Base-by-base conservation (phyloP, 169 alveolate species). In the Toxoplasma gondii region DNA sequence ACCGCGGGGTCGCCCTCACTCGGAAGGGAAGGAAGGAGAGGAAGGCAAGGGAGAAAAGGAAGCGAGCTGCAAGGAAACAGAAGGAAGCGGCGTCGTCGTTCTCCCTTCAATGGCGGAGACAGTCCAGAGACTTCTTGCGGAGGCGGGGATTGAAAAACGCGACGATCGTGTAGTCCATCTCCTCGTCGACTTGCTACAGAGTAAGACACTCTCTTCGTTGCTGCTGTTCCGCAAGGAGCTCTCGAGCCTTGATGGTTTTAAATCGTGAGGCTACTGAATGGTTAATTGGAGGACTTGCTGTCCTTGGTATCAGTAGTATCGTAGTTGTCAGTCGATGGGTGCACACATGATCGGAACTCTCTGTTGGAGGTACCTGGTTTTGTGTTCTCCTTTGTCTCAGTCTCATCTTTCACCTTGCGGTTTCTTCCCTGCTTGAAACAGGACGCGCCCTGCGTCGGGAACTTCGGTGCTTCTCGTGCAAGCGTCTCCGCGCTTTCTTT, bases 31-130 rank as follows among this genome's bases (percentile, higher is more conserved):
- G 74, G 74, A 16, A 10, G 84, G 43, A 74, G 43, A 36, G 2
- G 45, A 36, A 36, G 84, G 84, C 39, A 22, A n/a, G n/a, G n/a
- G n/a, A 22, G 84, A 36, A 44, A 74, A 36, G 19, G 84, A 74
- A 17, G 43, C 27, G 84, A 5, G 10, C 19, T 0, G 1, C 5
- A 4, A 44, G 43, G 12, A n/a, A n/a, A 16, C n/a, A 74, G 84
- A 31, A n/a, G 38, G 84, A 22, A 36, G 22, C 39, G 39, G 84
- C 39, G n/a, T 74, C 44, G 84, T 74, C 24, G 84, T 74, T 16
- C 39, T 74, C 39, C 84, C 84, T 16, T 74, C 84, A 1, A 74
- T 74, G 84, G 84, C 84, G 44, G 45, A 74, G 22, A 74, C 84
- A 9, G 43, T 74, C 84, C 49, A 74, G 44, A 4, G 43, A 12